Base-by-base conservation (phyloP, 2,329 filamentous ascomycete species). In the Hypoxylon sp. region DNA sequence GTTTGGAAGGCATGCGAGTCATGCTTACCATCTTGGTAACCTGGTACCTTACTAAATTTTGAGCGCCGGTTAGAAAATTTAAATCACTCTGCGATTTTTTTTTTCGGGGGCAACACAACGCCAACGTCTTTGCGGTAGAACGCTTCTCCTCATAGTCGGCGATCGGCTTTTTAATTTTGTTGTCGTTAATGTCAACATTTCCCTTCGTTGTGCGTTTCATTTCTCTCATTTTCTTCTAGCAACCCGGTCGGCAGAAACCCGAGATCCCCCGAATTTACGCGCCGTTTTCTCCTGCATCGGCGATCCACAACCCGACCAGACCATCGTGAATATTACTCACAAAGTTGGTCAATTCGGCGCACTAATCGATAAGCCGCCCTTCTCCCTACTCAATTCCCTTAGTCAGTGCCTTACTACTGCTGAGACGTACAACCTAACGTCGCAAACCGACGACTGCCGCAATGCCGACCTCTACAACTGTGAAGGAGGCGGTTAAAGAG, bases 401-500 rank as follows among this genome's bases (percentile, higher is more conserved):
- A 50, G 28, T 57, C 49, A 48, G 38, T 50, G 36, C 45, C 60
- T 41, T 41, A 38, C 46, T 30, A n/a, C 34, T 17, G 45, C 48
- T 38, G 48, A 67, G 48, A 59, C 51, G 36, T 38, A 13, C 50
- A 21, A 45, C n/a, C 19, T 48, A 21, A 58, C 51, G 61, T 51
- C 57, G 52, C 60, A 59, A 50, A 49, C 14, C 34, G 48, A 66
- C 32, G 25, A 52, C 14, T 57, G 10, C 58, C 72, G 79, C 71
- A 53, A 83, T 83, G 82, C 76, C 80, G 62, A 83, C 80, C 72
- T 78, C 82, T 63, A 78, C 82, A 63, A 79, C 81, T 66, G 86
- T 91, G 72, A 91, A 87, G 80, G 90, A 91, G 80, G 85, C 87
- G 68, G 89, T 97, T 79, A 97, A 93, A 83, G 93, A 94, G 83